phyloP scores from a whole-genome alignment of 768 basidiomycete genomes.

The Amanita phalloides region DNA sequence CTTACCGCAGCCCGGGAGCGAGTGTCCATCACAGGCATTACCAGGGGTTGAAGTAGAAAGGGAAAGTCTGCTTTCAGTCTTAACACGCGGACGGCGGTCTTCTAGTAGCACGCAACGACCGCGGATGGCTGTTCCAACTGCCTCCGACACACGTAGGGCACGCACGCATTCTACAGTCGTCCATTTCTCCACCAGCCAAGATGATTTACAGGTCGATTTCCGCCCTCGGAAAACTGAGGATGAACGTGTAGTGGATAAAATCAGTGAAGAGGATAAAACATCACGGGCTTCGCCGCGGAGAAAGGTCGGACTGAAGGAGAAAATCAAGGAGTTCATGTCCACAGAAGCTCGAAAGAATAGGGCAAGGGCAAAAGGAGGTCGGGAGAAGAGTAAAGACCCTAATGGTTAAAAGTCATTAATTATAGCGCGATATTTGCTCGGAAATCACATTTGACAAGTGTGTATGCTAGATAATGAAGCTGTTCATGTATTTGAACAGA shows the following conservation, averaged over 20 bases:
- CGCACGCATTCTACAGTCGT: not conserved
- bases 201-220: not conserved
- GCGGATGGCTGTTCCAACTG: not conserved
- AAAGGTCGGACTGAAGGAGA: not conserved
- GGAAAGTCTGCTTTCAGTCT: not conserved
- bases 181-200: not conserved
- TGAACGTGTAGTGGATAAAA: not conserved
- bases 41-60: too few relatives aligned
- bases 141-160: not conserved
- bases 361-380: not conserved
- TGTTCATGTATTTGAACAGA: too few relatives aligned
- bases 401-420: not conserved
- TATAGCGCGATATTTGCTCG: too few relatives aligned
- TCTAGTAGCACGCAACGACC: not conserved
- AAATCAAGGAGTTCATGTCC: not conserved
- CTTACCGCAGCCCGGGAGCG: not conserved
- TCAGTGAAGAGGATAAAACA: not conserved
- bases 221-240: not conserved
- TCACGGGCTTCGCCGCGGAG: not conserved
- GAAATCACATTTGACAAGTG: too few relatives aligned
- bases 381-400: not conserved
- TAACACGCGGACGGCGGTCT: not conserved
- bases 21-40: not conserved
- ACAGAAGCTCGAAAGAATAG: not conserved
- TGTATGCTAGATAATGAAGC: too few relatives aligned